Evolutionary conservation across 2,329 filamentous ascomycete species (phyloP), one percentile per base, ranked within the genome.

Genomic region (Aspergillus thermomutatus): DNA sequence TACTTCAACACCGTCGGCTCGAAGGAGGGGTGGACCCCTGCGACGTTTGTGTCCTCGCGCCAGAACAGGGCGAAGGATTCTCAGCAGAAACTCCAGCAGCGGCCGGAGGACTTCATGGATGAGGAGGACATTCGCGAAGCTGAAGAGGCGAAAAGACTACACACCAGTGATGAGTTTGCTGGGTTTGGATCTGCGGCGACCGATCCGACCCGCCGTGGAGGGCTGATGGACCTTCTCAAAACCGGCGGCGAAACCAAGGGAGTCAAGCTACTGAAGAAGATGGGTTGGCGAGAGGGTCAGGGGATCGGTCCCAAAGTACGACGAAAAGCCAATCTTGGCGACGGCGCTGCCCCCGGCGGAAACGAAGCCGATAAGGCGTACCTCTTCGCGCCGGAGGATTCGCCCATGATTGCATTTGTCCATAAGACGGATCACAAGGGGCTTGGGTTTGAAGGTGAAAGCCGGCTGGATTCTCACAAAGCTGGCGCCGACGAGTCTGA

Each of bases 1-100:
- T 97, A 97, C 77, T 97, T 94, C 78, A 99, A 99, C 73, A 96
- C 92, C 4, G 94, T 97, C 64, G 94, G 94, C 53, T 97, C 93
- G 55, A 97, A 97, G 75, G 93, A 99, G 80, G 94, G 94, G 78
- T 99, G 93, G 93, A 88, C 91, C 0, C 94, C 94, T 1, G 87
- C 91, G 23, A 89, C 90, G 0, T 99, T 97, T 73, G 87, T 96
- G 9, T 97, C 93, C 6, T 97, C 92, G 52, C 89, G 94, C 25
- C 79, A 84, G 41, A 91, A 90, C 67, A 89, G 92, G 55, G 86
- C 83, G 62, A 90, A 90, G 69, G 84, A 89, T 77, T 80, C 79
- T n/a, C 81, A 83, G 54, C 66, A 71, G 50, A 52, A 62, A 60
- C 64, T 76, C 2, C 64, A 82, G 61, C 86, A 89, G 69, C 85